phyloP scores from a whole-genome alignment of 129 eudicot genomes.

The Gnaphalium uliginosum region DNA sequence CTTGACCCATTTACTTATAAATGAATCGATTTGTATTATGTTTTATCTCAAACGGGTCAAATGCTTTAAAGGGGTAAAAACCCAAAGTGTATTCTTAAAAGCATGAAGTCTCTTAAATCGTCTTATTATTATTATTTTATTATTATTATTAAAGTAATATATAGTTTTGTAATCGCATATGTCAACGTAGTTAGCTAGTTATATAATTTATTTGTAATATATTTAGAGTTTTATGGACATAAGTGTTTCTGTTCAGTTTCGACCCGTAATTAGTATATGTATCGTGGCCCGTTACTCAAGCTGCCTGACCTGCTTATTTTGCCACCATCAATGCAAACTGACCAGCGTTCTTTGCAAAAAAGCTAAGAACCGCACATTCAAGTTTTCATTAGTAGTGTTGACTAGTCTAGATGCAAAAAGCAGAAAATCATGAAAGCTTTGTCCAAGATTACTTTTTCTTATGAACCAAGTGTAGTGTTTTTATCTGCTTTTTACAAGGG shows the following conservation, averaged over 20 bases:
- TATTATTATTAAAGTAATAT: too few relatives aligned
- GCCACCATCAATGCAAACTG: background rate
- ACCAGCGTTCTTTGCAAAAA: background rate
- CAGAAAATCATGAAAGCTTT: background rate
- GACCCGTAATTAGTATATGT: too few relatives aligned
- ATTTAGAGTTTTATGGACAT: background rate
- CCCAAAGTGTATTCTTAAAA: background rate
- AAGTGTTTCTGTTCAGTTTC: background rate
- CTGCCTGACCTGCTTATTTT: background rate
- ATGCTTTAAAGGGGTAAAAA: background rate
- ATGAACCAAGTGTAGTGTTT: constrained; percentile 4
- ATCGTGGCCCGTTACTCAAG: background rate
- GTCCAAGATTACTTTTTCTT: constrained; percentile 7
- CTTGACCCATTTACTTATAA: background rate
- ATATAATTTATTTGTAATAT: background rate
- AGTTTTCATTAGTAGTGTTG: background rate
- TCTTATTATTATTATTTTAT: background rate
- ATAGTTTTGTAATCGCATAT: background rate
- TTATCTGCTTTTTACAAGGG: background rate
- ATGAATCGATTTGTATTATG: background rate
- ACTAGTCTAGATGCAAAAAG: background rate
- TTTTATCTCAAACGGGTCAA: background rate
- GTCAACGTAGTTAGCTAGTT: background rate
- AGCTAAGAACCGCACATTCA: background rate
- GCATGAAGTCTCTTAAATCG: background rate